Evolutionary conservation across 345 rosid species (phyloP).

Genomic region (Sonneratia caseolaris): DNA sequence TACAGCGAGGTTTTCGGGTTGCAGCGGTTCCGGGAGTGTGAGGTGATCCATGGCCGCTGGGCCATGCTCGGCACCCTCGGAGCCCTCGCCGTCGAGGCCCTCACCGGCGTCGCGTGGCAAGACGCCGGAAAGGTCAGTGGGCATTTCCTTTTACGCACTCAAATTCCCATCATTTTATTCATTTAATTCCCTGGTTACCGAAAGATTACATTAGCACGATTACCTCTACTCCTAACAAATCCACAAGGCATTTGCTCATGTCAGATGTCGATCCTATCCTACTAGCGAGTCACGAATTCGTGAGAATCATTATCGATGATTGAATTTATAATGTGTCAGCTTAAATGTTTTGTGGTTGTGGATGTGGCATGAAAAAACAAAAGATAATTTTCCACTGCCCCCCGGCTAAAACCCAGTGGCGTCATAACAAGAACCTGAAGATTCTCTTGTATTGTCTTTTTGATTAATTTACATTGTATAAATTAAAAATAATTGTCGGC

Average conservation of each 20-base stretch:
- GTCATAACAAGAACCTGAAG: background rate
- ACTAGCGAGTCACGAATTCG: too few species aligned
- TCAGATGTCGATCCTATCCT: too few species aligned
- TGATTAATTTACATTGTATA: background rate
- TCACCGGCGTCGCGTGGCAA: slow-evolving; percentile 75
- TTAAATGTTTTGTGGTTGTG: too few species aligned
- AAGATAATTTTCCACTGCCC: background rate
- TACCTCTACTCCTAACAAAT: too few species aligned
- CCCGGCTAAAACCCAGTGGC: background rate
- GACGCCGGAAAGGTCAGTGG: slow-evolving; percentile 61
- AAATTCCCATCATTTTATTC: background rate
- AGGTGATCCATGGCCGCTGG: slow-evolving; percentile 88
- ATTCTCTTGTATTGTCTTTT: background rate
- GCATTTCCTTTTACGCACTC: background rate
- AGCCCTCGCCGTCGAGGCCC: slow-evolving; percentile 59
- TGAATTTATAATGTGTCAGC: too few species aligned
- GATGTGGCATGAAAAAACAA: background rate
- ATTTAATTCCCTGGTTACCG: background rate
- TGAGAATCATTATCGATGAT: too few species aligned
- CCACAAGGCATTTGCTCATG: too few species aligned
- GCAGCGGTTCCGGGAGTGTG: slow-evolving; percentile 86
- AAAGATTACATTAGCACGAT: background rate
- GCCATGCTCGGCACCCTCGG: slow-evolving; percentile 81
- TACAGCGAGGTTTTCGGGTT: slow-evolving; percentile 75
- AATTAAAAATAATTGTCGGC: background rate